Conservation (phyloP, 257 asterid genomes). For the Cynanchum wilfordii region DNA sequence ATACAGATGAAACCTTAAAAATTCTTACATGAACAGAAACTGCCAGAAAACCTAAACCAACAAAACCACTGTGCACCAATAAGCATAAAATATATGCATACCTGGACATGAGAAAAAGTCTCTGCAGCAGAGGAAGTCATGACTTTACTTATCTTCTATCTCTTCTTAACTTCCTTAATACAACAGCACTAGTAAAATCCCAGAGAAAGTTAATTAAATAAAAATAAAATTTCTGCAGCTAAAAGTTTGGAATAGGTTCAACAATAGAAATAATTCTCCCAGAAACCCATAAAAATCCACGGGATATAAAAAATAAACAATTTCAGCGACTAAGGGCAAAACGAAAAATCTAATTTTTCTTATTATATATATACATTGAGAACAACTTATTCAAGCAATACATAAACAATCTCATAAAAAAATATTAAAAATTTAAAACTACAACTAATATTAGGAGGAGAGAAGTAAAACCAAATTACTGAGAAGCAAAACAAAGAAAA, state of each 20-base stretch:
- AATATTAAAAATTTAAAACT: not conserved
- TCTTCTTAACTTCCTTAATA: not conserved
- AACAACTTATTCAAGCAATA: not conserved
- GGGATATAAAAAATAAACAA: no score
- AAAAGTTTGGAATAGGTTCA: not conserved
- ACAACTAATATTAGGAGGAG: not conserved
- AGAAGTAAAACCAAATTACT: not conserved
- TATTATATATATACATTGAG: not conserved
- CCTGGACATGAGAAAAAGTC: conserved; percentile 3
- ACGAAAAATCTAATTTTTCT: no score
- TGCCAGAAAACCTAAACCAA: not conserved
- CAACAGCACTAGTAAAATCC: not conserved
- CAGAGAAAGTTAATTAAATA: not conserved
- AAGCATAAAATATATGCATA: not conserved
- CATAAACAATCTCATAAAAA: not conserved
- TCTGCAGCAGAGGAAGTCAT: conserved; percentile 14
- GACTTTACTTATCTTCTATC: not conserved
- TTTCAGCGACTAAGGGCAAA: not conserved
- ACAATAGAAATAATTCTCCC: not conserved
- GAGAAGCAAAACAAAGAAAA: not conserved
- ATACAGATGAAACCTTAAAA: not conserved
- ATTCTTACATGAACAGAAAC: not conserved
- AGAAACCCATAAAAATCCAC: not conserved
- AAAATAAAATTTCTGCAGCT: not conserved
- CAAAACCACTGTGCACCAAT: not conserved